Percentiles rank a stretch among this genome's conserved stretches.
These are phyloP conservation scores for Mortierella hygrophila DNA, from an alignment of 192 early-diverging fungal species.

Conservation along the genomic window DNA sequence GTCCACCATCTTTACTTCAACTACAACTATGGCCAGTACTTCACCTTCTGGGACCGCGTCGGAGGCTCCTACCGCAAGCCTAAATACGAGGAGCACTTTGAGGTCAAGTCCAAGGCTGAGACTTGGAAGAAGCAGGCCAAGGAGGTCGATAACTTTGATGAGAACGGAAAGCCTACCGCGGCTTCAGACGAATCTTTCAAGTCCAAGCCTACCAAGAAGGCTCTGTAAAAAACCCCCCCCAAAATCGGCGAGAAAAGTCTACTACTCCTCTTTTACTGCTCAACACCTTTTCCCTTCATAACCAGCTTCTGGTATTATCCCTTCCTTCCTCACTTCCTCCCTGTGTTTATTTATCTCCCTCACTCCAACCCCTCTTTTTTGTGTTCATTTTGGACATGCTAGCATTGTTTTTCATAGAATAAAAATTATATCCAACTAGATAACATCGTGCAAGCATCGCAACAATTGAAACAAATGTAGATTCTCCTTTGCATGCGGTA, in stretches of 20 bases:
- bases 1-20: slow-evolving; percentile 99
- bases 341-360: neutral
- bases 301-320: too few species aligned
- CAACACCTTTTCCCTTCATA: neutral
- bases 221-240: slow-evolving; percentile 6
- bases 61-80: slow-evolving; percentile 80
- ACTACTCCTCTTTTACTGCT: neutral
- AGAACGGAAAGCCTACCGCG: slow-evolving; percentile 48
- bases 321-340: neutral
- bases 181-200: slow-evolving; percentile 24
- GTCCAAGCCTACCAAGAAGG: slow-evolving; percentile 4
- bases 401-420: slow-evolving; percentile 13
- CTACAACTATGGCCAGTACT: slow-evolving; percentile 99
- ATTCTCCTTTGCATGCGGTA: neutral
- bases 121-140: slow-evolving; percentile 75
- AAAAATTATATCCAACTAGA: slow-evolving; percentile 1
- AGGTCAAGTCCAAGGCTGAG: slow-evolving; percentile 61
- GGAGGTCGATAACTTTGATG: slow-evolving; percentile 71
- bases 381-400: neutral
- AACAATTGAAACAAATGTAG: too few species aligned
- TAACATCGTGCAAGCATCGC: neutral
- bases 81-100: slow-evolving; percentile 70
- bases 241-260: neutral
- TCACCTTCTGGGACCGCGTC: slow-evolving; percentile 92
- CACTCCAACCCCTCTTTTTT: neutral